Evolutionary conservation across 2,329 filamentous ascomycete genomes (phyloP), one percentile per base, ranked within the genome.

Genomic region (Neofusicoccum sp.): DNA sequence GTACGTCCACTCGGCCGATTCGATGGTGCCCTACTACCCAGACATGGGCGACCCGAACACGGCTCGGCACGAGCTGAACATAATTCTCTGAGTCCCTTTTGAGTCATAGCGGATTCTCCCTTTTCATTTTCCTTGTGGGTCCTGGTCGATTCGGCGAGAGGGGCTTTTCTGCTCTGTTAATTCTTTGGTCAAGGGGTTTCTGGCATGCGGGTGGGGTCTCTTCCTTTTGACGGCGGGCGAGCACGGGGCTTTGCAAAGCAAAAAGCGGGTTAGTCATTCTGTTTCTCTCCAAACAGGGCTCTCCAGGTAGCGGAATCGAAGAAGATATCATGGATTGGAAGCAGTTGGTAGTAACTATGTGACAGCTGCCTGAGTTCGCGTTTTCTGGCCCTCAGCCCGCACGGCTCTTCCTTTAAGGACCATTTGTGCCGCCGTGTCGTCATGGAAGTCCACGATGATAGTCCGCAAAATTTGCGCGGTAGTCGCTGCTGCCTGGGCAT

Each of bases 11-110:
- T 45, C 43, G n/a, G 93, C 93, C 16, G 95, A 99, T 75, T 86
- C 91, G 30, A 96, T 99, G 87, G 90, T 99, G 60, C 96, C 95
- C 2, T 97, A 96, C 71, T 99, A 97, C 73, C 95, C 93, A 1
- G 89, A 89, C 65, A 77, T 97, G 65, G 89, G 90, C 60, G 91
- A 95, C 63, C 90, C 95, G 65, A 86, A 86, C 61, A 79, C 93
- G 69, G 87, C 90, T 69, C 83, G 93, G 70, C 85, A 89, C 43
- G 93, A 97, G 78, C 74, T 97, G 74, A 87, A 86, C 8, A 93
- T 96, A 75, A 84, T 96, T 68, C 80, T 96, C 73, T 96, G 82
- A 82, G 48, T 7, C 14, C 28, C 24, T n/a, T 24, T 40, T 28
- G 28, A 56, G 26, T 26, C 14, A 20, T 43, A 26, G 28, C 51